Base-by-base conservation (phyloP, 1,139 yeast genomes). In the Yamadazyma siamensis region DNA sequence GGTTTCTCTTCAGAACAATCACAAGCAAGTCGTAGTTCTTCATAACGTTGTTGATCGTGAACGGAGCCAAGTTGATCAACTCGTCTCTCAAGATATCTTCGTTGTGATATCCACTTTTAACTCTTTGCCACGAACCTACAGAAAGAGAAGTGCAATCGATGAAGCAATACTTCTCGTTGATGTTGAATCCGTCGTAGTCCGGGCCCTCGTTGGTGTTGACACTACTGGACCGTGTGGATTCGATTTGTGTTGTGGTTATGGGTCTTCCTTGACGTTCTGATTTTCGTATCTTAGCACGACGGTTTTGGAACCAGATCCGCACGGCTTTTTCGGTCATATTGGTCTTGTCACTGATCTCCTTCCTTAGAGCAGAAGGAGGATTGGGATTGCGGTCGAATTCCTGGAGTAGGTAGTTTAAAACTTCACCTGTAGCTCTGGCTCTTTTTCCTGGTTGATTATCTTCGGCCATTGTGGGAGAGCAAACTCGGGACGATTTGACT, bases 231-330 rank as follows among this genome's bases (percentile, higher is more conserved):
- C 63, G 38, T 15, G 46, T 38, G 4, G 47, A 39, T 25, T 41
- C 36, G 15, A 40, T 34, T 6, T 40, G 31, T 12, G 24, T 18
- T n/a, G n/a, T n/a, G n/a, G n/a, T n/a, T n/a, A n/a, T n/a, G 10
- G 20, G 20, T 27, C 47, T 36, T 1, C 61, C 65, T 52, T 70
- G 52, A 32, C 79, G 61, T 43, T 75, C 80, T 41, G 69, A 50
- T 48, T 75, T 79, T 50, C 89, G 71, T 29, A 77, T 70, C 51
- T 87, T 87, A 13, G 96, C 96, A 38, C 96, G 62, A 45, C 94
- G 67, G 52, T 89, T 89, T 54, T 89, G 97, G 52, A 89, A 89
- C 97, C 97, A 89, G 29, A 89, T 88, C 35, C 95, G 72, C 3
- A 89, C 95, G 4, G 95, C 88, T 43, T 95, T 75, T 49, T 88